Conservation (phyloP, 306 rosid species). For the Trifolium pratense region DNA sequence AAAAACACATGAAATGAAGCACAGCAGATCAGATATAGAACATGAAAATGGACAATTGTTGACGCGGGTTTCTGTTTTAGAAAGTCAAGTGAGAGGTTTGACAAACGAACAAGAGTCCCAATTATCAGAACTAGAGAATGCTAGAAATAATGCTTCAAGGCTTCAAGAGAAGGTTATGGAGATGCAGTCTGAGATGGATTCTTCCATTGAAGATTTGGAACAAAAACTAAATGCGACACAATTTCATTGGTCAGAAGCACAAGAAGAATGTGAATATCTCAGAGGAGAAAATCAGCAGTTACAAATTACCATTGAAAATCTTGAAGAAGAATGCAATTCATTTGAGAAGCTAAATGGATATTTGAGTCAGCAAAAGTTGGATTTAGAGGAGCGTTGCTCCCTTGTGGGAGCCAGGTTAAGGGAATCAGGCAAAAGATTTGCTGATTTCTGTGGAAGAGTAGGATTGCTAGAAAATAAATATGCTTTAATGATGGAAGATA, state of each 20-base stretch:
- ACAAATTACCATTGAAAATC: conserved; percentile 37
- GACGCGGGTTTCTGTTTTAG: conserved; percentile 51
- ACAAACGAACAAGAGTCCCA: conserved; percentile 49
- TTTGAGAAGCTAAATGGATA: conserved; percentile 54
- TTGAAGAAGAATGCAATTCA: conserved; percentile 41
- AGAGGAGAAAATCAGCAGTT: conserved; percentile 40
- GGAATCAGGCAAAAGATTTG: conserved; percentile 51
- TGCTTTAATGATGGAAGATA: conserved; percentile 49
- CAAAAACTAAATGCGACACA: conserved; percentile 36
- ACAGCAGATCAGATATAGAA: conserved; percentile 49
- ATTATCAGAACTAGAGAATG: conserved; percentile 54
- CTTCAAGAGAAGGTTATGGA: conserved; percentile 55
- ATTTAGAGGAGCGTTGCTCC: conserved; percentile 51
- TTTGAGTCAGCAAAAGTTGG: conserved; percentile 50
- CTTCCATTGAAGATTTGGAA: conserved; percentile 44
- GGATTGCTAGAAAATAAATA: conserved; percentile 54
- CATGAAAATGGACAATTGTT: conserved; percentile 57
- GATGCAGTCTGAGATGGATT: conserved; percentile 51
- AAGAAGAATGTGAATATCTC: conserved; percentile 46
- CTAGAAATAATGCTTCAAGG: conserved; percentile 44
- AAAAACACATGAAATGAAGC: conserved; percentile 50
- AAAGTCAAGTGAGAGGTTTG: conserved; percentile 55
- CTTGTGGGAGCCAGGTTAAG: conserved; percentile 50
- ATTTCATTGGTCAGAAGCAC: conserved; percentile 36
- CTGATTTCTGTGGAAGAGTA: conserved; percentile 49